A percentile compares a stretch with the other conserved stretches of the same genome.
These are phyloP conservation scores for Aureobasidium lini DNA, from an alignment of 2,329 filamentous ascomycete genomes.

Conservation along the genomic window DNA sequence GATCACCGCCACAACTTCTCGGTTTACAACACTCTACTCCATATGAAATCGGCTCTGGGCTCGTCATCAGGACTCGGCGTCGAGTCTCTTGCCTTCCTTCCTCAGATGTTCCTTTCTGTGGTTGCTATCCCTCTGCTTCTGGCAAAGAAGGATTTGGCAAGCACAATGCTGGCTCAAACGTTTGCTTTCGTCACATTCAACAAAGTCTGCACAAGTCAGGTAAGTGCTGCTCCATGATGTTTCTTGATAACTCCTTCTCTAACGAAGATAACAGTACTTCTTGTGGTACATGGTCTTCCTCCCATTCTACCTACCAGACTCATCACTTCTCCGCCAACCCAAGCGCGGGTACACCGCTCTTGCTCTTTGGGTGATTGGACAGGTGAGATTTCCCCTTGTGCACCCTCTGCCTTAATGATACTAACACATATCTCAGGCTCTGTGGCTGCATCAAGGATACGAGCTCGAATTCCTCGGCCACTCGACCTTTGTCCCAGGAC, in stretches of 20 bases:
- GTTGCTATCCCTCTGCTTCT: slow-evolving; percentile 67
- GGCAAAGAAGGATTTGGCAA: slow-evolving; percentile 72
- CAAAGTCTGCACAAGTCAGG: slow-evolving; percentile 97
- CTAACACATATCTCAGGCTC: slow-evolving; percentile 22
- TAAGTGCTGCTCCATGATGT: slow-evolving; percentile 36
- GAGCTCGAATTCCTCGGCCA: slow-evolving; percentile 54
- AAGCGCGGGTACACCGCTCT: slow-evolving; percentile 58
- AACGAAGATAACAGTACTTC: slow-evolving; percentile 64
- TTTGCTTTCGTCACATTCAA: slow-evolving; percentile 98
- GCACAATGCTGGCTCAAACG: slow-evolving; percentile 86
- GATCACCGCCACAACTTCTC: slow-evolving; percentile 99
- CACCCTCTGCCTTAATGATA: neutral
- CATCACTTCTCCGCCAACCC: slow-evolving; percentile 58
- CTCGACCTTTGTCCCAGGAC: slow-evolving; percentile 76
- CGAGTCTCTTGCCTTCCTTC: slow-evolving; percentile 80
- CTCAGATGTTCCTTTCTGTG: slow-evolving; percentile 75
- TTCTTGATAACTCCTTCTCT: slow-evolving; percentile 5
- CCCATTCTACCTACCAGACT: slow-evolving; percentile 79
- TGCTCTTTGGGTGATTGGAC: slow-evolving; percentile 65
- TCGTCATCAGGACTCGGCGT: slow-evolving; percentile 41
- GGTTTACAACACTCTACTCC: slow-evolving; percentile 86
- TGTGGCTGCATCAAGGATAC: slow-evolving; percentile 45
- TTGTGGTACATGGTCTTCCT: slow-evolving; percentile 95
- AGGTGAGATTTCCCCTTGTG: slow-evolving; percentile 38
- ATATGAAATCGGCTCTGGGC: slow-evolving; percentile 65